Evolutionary conservation across 306 rosid species (phyloP).

Genomic region (Acacia acuminata): DNA sequence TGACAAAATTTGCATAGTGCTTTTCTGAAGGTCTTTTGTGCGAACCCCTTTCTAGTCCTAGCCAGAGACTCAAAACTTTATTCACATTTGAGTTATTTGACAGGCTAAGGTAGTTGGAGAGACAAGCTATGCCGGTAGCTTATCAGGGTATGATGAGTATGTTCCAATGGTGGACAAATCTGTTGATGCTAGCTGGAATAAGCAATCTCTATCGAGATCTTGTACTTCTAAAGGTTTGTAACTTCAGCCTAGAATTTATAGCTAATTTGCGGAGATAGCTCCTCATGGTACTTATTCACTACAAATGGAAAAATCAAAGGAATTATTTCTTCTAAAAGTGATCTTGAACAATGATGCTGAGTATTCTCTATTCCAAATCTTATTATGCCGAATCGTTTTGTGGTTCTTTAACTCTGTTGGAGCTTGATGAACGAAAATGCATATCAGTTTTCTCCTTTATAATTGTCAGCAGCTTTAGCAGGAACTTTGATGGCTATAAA

Average conservation of each 20-base stretch:
- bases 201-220: slow-evolving; percentile 60
- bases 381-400: not conserved
- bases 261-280: not conserved
- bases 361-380: slow-evolving; percentile 14
- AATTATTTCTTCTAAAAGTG: not conserved
- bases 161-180: slow-evolving; percentile 98
- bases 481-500: not conserved
- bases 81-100: slow-evolving; percentile 24
- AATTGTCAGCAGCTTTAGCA: not conserved
- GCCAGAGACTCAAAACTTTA: not conserved
- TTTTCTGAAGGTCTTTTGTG: slow-evolving; percentile 12
- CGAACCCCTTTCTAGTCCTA: not conserved
- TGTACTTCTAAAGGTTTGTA: slow-evolving; percentile 63
- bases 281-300: slow-evolving; percentile 7
- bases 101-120: slow-evolving; percentile 80
- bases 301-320: slow-evolving; percentile 1
- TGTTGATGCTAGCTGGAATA: slow-evolving; percentile 87
- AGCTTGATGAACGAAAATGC: not conserved
- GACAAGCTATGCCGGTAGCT: slow-evolving; percentile 58
- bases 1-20: slow-evolving; percentile 22
- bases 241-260: slow-evolving; percentile 3
- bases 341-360: not conserved
- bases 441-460: not conserved
- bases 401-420: slow-evolving; percentile 2
- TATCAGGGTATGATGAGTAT: slow-evolving; percentile 85